Base-by-base conservation (phyloP, 2,329 filamentous ascomycete genomes). In the Thyridium curvatum region DNA sequence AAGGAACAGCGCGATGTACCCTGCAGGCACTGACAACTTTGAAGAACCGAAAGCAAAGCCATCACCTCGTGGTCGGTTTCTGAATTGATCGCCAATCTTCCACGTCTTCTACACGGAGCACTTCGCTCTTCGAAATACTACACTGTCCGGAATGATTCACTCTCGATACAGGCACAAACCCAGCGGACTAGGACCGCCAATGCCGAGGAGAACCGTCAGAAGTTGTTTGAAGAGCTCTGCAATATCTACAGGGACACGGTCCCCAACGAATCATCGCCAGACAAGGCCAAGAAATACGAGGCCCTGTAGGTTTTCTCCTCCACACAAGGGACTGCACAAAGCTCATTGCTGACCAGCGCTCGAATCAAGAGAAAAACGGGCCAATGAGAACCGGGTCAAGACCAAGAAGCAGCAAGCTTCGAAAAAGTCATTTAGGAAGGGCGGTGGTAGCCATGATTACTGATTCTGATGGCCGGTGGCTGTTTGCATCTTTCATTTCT, bases 31-130 rank as follows among this genome's bases (percentile, higher is more conserved):
- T 26, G 21, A 26, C 21, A 26, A 26, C 6, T 14, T 7, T 26
- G n/a, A 47, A 79, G 75, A 43, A 80, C 76, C 1, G 76, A 80
- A 56, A 72, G 66, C 37, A 80, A 79, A 47, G 76, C 75, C 16
- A 72, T 68, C 34, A 77, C 75, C 1, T 61, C 59, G 12, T 79
- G 74, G 64, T 46, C 67, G 2, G 52, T 77, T 4, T 52, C 56
- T 12, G 70, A 78, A 16, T 57, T 80, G 12, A 47, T 64, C 7
- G 52, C 55, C 4, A 41, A 53, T 8, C 51, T 79, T 8, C 76
- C 76, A 0, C 66, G 61, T 39, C 44, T 72, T 13, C 43, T 80
- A 28, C 71, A 72, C 31, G 30, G 51, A 4, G 55, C 53, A n/a
- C 47, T 79, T 21, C 65, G 71, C n/a, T 47, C 53, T 17, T 79